Conservation (phyloP, 495 filamentous ascomycete species). For the Xylaria castorea region DNA sequence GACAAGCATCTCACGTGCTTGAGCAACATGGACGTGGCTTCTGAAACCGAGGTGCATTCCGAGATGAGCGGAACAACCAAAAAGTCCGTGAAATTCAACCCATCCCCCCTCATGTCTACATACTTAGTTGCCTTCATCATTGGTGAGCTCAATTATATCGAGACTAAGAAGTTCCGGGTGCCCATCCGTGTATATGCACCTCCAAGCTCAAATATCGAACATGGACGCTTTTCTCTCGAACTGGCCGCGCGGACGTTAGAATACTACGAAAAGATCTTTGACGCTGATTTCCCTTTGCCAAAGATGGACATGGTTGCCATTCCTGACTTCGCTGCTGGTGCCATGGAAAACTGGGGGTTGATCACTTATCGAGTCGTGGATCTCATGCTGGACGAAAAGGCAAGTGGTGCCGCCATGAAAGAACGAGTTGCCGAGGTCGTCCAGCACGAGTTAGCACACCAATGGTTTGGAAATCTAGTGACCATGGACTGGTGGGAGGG, state of each 20-base stretch:
- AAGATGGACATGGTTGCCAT: slow-evolving; percentile 99
- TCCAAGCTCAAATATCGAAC: slow-evolving; percentile 67
- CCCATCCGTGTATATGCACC: slow-evolving; percentile 75
- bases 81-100: slow-evolving; percentile 77
- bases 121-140: slow-evolving; percentile 80
- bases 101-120: slow-evolving; percentile 77
- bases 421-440: slow-evolving; percentile 93
- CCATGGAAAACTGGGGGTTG: slow-evolving; percentile 99
- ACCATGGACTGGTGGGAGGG: slow-evolving; percentile 99
- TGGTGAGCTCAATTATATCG: slow-evolving; percentile 77
- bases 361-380: slow-evolving; percentile 95
- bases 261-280: slow-evolving; percentile 81
- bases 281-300: slow-evolving; percentile 67
- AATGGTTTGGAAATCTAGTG: slow-evolving; percentile 99
- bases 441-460: slow-evolving; percentile 96
- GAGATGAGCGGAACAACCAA: slow-evolving; percentile 59
- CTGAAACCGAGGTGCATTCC: slow-evolving; percentile 66
- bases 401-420: slow-evolving; percentile 87
- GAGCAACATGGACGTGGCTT: slow-evolving; percentile 81
- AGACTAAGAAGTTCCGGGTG: slow-evolving; percentile 75
- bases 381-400: slow-evolving; percentile 89
- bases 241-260: slow-evolving; percentile 70
- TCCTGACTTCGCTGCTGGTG: slow-evolving; percentile 89
- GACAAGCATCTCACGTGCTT: slow-evolving; percentile 76
- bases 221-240: slow-evolving; percentile 72